Percentiles rank a stretch among this genome's conserved stretches.
These are phyloP conservation scores for Candida rishiriensis DNA, from an alignment of 805 yeast genomes.

Conservation along the genomic window DNA sequence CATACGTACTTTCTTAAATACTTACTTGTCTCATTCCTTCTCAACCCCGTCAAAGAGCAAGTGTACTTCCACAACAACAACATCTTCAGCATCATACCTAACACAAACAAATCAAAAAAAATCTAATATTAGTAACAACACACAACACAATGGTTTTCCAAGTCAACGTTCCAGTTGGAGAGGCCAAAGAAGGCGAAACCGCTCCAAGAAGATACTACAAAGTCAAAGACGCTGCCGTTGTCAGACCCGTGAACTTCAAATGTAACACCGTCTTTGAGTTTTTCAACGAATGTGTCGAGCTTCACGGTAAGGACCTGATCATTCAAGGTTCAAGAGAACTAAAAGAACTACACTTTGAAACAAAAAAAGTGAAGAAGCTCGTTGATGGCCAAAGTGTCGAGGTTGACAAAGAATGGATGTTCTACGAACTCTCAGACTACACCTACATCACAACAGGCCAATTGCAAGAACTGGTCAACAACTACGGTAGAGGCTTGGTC, in stretches of 20 bases:
- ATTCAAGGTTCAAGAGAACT: slow-evolving; percentile 76
- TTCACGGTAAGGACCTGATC: slow-evolving; percentile 48
- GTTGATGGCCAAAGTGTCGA: slow-evolving; percentile 70
- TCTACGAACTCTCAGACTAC: slow-evolving; percentile 74
- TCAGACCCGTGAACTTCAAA: slow-evolving; percentile 59
- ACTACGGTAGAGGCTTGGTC: slow-evolving; percentile 71
- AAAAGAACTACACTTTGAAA: slow-evolving; percentile 69
- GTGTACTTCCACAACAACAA: no score
- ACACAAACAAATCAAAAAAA: no score
- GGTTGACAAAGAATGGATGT: slow-evolving; percentile 85
- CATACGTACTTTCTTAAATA: no score
- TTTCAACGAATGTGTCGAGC: slow-evolving; percentile 54
- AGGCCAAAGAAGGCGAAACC: slow-evolving; percentile 70
- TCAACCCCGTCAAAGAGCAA: no score
- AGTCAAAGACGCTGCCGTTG: slow-evolving; percentile 41
- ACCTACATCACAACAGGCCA: slow-evolving; percentile 59
- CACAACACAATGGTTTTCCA: slow-evolving; percentile 29
- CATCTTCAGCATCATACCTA: no score
- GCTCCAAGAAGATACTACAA: slow-evolving; percentile 71
- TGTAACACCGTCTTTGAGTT: slow-evolving; percentile 70
- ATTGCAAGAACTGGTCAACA: slow-evolving; percentile 43
- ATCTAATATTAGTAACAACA: no score
- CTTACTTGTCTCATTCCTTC: no score
- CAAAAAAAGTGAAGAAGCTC: slow-evolving; percentile 65
- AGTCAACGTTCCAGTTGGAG: slow-evolving; percentile 59